Evolutionary conservation across 169 alveolate species (phyloP), one percentile per base, ranked within the genome.

Genomic region (Miamiensis avidus): DNA sequence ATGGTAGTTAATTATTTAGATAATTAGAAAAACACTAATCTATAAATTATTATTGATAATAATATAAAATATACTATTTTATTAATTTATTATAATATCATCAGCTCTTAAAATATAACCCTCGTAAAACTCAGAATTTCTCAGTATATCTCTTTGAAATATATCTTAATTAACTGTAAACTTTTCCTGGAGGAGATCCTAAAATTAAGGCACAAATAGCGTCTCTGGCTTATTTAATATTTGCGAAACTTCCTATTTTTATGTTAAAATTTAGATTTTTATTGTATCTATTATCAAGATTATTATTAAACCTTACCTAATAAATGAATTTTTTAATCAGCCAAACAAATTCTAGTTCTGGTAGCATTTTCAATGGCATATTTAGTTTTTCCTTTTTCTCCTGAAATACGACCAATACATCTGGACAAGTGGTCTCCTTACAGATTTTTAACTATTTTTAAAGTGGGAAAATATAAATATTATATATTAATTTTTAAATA

Each of bases 341-440:
- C 98, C 25, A 98, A 89, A 20, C 98, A 99, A 25, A 98, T 97
- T 86, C 99, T 98, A n/a, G 99, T 98, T 88, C 99, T 96, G 0
- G 99, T 99, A 28, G 99, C 98, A 91, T 99, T 99, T 88, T 99
- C 99, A 16, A 99, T 98, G 16, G 99, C 99, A 94, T 97, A 97
- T 94, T 98, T 98, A 31, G 99, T 99, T 90, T 98, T 98, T 20
- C 99, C 99, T 84, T 98, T 98, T 90, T 98, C 99, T 28, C 99
- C 99, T 77, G 99, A 98, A 78, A 99, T 98, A 82, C 99, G 91
- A 1, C 99, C 99, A 82, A 99, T 98, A 89, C 99, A 98, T 88
- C 99, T 96, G 1, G 99, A 97, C 69, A 99, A 94, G 89, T 99
- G 99, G 78, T 98, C 99, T 27, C 99, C 99, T 88, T 95, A 97